Conservation (phyloP, 768 basidiomycete species). For the Naganishia antarctica region DNA sequence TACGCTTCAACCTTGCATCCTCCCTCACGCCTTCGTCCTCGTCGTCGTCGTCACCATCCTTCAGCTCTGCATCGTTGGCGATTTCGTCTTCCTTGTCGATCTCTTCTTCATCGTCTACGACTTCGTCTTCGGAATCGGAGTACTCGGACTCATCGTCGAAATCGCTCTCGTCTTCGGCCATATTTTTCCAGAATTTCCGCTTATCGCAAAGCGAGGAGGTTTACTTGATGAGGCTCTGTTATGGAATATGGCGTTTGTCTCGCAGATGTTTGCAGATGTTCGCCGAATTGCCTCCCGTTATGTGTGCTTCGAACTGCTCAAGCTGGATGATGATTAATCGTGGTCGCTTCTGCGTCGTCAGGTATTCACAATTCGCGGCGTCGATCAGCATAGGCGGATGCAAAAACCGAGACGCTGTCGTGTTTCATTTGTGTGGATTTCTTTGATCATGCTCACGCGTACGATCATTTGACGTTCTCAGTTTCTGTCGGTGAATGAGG, state of each 20-base stretch:
- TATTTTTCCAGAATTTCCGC: background rate
- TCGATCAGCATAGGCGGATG: background rate
- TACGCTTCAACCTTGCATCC: constrained; percentile 21
- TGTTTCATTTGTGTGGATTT: background rate
- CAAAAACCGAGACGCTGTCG: constrained; percentile 17
- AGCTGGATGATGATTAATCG: background rate
- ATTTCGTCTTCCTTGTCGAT: constrained; percentile 13
- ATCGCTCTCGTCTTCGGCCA: constrained; percentile 19
- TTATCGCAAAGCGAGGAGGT: no score
- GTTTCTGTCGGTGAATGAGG: no score
- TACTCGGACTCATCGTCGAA: constrained; percentile 14
- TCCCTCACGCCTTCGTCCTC: constrained; percentile 3
- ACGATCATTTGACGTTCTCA: no score
- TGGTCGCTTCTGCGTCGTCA: constrained; percentile 1
- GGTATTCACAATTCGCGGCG: background rate
- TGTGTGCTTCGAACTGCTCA: no score
- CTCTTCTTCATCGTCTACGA: constrained; percentile 14
- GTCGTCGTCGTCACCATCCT: constrained; percentile 13
- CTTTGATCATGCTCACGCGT: no score
- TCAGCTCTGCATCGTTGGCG: constrained; percentile 2
- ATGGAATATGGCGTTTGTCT: background rate
- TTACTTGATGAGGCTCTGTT: background rate
- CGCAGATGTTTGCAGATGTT: no score
- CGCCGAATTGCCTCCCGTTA: no score
- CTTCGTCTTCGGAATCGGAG: constrained; percentile 15